These are phyloP conservation scores for Argentina anserina DNA, from an alignment of 306 rosid genomes.

Conservation along the genomic window DNA sequence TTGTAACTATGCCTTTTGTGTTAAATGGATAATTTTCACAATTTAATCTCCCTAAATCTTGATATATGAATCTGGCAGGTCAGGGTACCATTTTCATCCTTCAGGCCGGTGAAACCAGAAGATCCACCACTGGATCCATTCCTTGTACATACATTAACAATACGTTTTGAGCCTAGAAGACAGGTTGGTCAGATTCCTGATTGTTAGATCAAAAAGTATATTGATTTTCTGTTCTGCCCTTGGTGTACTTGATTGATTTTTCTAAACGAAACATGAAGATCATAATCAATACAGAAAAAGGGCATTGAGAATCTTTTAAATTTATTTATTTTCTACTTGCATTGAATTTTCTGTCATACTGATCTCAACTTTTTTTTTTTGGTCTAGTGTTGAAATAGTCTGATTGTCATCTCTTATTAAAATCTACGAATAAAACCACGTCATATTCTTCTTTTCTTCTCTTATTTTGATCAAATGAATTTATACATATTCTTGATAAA, in stretches of 20 bases:
- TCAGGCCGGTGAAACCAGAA: constrained; percentile 89
- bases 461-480: not conserved
- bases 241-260: no score
- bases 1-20: not conserved
- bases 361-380: not conserved
- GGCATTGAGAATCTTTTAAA: not conserved
- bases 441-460: not conserved
- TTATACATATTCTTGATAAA: constrained; percentile 22
- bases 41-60: constrained; percentile 20
- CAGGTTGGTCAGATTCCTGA: constrained; percentile 52
- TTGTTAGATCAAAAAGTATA: not conserved
- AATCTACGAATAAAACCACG: no score
- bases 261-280: no score
- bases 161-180: constrained; percentile 97
- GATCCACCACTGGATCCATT: constrained; percentile 89
- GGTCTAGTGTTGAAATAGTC: not conserved
- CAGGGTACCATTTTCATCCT: constrained; percentile 88
- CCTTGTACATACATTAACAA: constrained; percentile 88
- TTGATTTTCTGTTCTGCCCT: not conserved
- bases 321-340: not conserved
- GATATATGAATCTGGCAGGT: constrained; percentile 56
- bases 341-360: not conserved
- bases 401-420: not conserved
- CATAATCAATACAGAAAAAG: no score
- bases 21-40: not conserved